Conservation (phyloP, 768 basidiomycete genomes). For the Leccinum fibrillosum region DNA sequence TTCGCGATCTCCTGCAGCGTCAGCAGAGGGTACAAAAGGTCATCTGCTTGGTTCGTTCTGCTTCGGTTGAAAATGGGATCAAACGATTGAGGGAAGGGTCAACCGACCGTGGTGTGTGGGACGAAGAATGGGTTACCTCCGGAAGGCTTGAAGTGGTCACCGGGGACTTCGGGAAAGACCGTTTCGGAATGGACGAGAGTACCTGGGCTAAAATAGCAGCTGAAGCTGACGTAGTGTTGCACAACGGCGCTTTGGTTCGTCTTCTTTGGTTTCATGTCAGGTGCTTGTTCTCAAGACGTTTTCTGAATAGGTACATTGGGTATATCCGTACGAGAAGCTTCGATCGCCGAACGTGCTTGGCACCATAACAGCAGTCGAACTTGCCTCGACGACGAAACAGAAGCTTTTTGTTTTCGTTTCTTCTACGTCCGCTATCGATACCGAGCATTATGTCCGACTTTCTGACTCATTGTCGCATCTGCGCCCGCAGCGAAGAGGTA, state of each 20-base stretch:
- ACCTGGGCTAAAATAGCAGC: conserved; percentile 65
- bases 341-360: conserved; percentile 91
- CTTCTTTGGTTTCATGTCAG: not conserved
- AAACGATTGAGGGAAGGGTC: conserved; percentile 68
- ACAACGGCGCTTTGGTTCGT: conserved; percentile 95
- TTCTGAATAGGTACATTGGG: conserved; percentile 87
- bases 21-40: conserved; percentile 72
- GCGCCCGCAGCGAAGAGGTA: conserved; percentile 49
- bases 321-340: conserved; percentile 94
- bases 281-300: not conserved
- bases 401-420: conserved; percentile 91
- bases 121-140: conserved; percentile 71
- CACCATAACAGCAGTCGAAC: conserved; percentile 78
- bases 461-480: conserved; percentile 62
- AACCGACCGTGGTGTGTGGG: conserved; percentile 83
- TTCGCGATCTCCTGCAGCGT: conserved; percentile 72
- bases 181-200: conserved; percentile 65
- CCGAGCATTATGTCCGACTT: conserved; percentile 83
- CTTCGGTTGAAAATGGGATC: conserved; percentile 57
- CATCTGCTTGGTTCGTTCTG: conserved; percentile 85
- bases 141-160: conserved; percentile 73
- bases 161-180: conserved; percentile 77
- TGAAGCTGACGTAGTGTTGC: conserved; percentile 81
- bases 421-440: conserved; percentile 93
- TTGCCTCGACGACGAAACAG: conserved; percentile 69